Percentiles rank a stretch among this genome's conserved stretches.
These are phyloP conservation scores for Backusella morwellensis DNA, from an alignment of 192 early-diverging fungal genomes.

Conservation along the genomic window DNA sequence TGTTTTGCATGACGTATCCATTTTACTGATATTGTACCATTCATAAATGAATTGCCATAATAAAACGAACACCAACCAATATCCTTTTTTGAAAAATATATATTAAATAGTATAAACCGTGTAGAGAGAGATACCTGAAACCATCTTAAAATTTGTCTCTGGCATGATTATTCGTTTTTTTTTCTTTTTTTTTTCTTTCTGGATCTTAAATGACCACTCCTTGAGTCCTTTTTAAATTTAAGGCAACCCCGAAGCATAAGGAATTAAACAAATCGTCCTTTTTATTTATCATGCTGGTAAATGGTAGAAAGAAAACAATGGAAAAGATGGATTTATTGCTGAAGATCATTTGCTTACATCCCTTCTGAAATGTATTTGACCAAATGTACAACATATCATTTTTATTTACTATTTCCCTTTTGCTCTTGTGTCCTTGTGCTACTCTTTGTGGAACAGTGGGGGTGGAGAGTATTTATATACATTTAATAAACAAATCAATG, in stretches of 20 bases:
- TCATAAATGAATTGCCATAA: not conserved
- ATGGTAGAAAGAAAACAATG: not conserved
- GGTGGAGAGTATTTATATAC: not conserved
- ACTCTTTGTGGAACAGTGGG: not conserved
- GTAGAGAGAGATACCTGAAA: not conserved
- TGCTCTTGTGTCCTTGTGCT: not conserved
- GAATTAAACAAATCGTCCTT: not conserved
- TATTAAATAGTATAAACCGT: not conserved
- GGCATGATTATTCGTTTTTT: not conserved
- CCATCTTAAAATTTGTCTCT: not conserved
- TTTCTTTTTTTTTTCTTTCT: not conserved
- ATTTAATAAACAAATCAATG: not conserved
- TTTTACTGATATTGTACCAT: not conserved
- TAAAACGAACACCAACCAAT: not conserved
- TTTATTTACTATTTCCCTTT: not conserved
- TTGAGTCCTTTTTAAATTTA: not conserved
- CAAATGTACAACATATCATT: not conserved
- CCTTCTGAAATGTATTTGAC: not conserved
- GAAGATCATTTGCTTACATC: not conserved
- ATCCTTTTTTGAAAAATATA: not conserved
- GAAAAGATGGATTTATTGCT: not conserved
- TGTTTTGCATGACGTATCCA: not conserved
- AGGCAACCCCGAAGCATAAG: not conserved
- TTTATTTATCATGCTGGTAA: not conserved
- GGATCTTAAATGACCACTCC: not conserved